These are phyloP conservation scores for Lactifluus piperatus DNA, from an alignment of 768 basidiomycete species.

Conservation along the genomic window DNA sequence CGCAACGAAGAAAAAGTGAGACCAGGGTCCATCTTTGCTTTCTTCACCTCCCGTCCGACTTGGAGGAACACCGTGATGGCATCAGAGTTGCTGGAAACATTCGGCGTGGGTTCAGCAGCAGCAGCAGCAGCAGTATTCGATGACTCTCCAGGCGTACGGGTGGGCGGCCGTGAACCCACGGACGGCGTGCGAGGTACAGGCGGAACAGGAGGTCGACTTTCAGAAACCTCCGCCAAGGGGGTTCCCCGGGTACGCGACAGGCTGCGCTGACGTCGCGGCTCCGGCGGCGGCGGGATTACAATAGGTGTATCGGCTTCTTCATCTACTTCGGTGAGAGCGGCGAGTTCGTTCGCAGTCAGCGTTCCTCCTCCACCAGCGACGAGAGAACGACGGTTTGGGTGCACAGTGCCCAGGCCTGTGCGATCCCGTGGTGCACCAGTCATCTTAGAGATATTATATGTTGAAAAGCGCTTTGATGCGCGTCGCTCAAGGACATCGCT, in stretches of 20 bases:
- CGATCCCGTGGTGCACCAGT: constrained; percentile 49
- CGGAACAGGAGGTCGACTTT: constrained; percentile 30
- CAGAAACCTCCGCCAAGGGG: constrained; percentile 23
- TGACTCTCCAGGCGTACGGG: not conserved
- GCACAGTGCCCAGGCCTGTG: constrained; percentile 28
- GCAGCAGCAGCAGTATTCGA: not conserved
- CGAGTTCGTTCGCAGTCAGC: constrained; percentile 63
- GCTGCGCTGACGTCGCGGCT: constrained; percentile 21
- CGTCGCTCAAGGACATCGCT: constrained; percentile 81
- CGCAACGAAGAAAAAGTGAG: constrained; percentile 68
- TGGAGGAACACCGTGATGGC: constrained; percentile 75
- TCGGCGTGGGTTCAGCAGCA: constrained; percentile 22
- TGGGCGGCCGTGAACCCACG: not conserved
- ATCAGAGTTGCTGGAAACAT: constrained; percentile 17
- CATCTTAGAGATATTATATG: constrained; percentile 93
- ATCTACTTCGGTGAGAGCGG: constrained; percentile 65
- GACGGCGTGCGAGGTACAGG: constrained; percentile 19
- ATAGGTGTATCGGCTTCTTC: constrained; percentile 37
- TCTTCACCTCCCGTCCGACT: constrained; percentile 86
- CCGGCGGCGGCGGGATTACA: constrained; percentile 15
- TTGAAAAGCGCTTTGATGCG: constrained; percentile 93
- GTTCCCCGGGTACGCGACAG: constrained; percentile 20
- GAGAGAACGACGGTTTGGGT: constrained; percentile 58
- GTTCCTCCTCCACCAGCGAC: constrained; percentile 45
- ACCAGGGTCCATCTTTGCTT: constrained; percentile 60